Evolutionary conservation across 306 rosid species (phyloP), one percentile per base, ranked within the genome.

Genomic region (Malus sylvestris): DNA sequence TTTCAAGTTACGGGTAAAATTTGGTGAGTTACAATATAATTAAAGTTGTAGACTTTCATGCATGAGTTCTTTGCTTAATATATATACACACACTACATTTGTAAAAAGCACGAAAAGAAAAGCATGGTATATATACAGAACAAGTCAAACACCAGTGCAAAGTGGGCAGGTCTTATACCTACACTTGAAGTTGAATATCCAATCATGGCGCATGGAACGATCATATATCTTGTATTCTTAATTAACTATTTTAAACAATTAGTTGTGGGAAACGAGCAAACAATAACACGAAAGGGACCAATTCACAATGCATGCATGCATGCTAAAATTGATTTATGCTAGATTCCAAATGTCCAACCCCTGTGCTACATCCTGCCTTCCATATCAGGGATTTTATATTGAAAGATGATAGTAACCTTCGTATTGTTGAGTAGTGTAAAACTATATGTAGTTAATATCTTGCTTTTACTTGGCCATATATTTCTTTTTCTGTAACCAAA

Each of bases 1-100:
- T 40, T 59, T 29, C 23, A 3, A 59, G 68, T 62, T 62, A 20
- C 70, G 78, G 70, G 78, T 74, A 74, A 62, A 74, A 74, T 44
- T 74, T 74, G 78, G 78, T 44, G 46, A 74, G 70, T 74, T 62
- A 19, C 10, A 45, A 45, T 35, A 58, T 42, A 19, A 12, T 59
- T 42, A 73, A 73, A 60, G 77, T 73, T 1, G 4, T 23, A 58
- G 45, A 73, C 22, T 62, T 73, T 74, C 38, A 22, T 29, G 44
- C 59, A 44, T 27, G 12, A 33, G 40, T 60, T 15, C 1, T 25
- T 62, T 16, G 68, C 45, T 30, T 32, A 6, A 8, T 32, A 38
- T 18, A 16, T 33, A 19, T n/a, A 2, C 1, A 27, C 42, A 35
- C 40, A 38, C 35, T 27, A 12, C 9, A 14, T 61, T 61, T 25